A percentile compares a stretch with the other conserved stretches of the same genome.
These are phyloP conservation scores for Ogataea allantospora DNA, from an alignment of 805 yeast genomes.

Conservation along the genomic window DNA sequence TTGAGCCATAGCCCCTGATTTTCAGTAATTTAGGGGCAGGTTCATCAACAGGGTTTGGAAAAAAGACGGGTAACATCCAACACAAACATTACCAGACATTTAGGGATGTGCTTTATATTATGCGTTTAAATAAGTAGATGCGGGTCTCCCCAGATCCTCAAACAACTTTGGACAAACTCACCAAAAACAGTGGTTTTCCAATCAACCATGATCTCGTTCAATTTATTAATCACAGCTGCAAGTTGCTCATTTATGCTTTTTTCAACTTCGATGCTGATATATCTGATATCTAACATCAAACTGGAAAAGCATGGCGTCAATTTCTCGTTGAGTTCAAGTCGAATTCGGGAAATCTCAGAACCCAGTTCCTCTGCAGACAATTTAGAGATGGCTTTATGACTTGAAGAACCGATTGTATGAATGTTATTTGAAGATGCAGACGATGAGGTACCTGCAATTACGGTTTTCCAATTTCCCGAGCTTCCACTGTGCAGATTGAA, in stretches of 20 bases:
- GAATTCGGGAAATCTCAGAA: conserved; percentile 21
- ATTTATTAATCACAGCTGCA: conserved; percentile 10
- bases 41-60: neutral
- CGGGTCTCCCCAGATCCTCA: conserved; percentile 24
- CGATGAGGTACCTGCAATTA: conserved; percentile 22
- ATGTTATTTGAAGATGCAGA: conserved; percentile 15
- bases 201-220: conserved; percentile 20
- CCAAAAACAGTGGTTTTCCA: conserved; percentile 29
- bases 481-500: conserved; percentile 9
- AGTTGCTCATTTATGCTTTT: conserved; percentile 34
- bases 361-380: conserved; percentile 21
- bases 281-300: conserved; percentile 42
- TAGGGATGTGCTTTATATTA: neutral
- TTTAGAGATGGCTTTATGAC: conserved; percentile 20
- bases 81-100: no score
- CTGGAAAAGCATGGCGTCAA: conserved; percentile 47
- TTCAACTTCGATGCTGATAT: conserved; percentile 43
- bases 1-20: conserved; percentile 68
- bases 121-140: neutral
- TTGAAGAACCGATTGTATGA: conserved; percentile 9
- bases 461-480: conserved; percentile 21
- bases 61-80: neutral
- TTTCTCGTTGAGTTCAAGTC: conserved; percentile 36
- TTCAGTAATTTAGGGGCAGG: neutral
- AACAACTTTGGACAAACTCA: conserved; percentile 24